Percentiles rank a stretch among this genome's conserved stretches.
Evolutionary conservation across 352 stramenopile species (phyloP).

Genomic region (Phytophthora quininea): DNA sequence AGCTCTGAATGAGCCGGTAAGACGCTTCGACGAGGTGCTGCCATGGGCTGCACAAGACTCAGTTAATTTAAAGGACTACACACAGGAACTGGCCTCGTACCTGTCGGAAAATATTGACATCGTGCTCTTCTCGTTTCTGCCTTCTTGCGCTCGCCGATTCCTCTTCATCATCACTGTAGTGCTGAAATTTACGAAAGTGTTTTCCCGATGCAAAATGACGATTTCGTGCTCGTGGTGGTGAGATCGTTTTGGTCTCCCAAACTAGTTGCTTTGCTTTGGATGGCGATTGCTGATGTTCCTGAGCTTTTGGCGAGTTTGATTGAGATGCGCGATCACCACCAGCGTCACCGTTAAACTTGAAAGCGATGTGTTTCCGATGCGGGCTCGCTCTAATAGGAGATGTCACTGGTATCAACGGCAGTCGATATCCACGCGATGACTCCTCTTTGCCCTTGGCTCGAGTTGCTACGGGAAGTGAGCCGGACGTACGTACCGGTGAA

Average conservation of each 20-base stretch:
- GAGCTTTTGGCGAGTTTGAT: conserved; percentile 13
- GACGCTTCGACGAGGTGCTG: conserved; percentile 31
- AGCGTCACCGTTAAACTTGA: conserved; percentile 27
- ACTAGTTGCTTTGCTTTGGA: conserved; percentile 26
- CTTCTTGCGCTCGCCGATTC: conserved; percentile 15
- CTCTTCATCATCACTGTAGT: conserved; percentile 14
- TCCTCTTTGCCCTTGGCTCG: conserved; percentile 3
- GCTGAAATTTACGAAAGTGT: conserved; percentile 28
- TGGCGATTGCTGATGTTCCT: conserved; percentile 18
- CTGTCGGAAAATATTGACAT: conserved; percentile 19
- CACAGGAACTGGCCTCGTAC: conserved; percentile 2
- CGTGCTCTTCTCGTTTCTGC: conserved; percentile 17
- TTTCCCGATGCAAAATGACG: conserved; percentile 30
- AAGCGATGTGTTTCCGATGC: conserved; percentile 47
- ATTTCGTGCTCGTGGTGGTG: conserved; percentile 45
- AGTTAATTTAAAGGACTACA: neutral
- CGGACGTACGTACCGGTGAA: conserved; percentile 21
- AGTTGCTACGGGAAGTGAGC: no score
- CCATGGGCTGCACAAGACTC: conserved; percentile 19
- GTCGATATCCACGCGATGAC: conserved; percentile 5
- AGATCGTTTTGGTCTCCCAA: conserved; percentile 31
- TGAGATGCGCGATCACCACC: neutral
- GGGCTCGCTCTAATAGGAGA: conserved; percentile 61
- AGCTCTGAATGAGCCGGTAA: conserved; percentile 16
- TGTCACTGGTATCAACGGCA: conserved; percentile 49